These are phyloP conservation scores for Otatea glauca DNA, from an alignment of 176 grass and related monocot species.

Conservation along the genomic window DNA sequence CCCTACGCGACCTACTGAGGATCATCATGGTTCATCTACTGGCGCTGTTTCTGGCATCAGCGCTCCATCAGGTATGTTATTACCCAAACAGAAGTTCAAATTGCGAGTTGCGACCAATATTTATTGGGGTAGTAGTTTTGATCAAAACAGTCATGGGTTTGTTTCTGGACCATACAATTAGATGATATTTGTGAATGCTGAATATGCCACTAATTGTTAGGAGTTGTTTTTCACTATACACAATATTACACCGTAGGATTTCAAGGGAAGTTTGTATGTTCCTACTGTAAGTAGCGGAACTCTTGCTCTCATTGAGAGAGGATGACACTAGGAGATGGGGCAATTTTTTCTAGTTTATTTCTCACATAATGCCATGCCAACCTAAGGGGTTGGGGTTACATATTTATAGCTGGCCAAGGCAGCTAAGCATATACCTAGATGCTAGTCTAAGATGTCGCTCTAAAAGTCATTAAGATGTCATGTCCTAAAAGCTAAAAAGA, in stretches of 20 bases:
- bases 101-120: neutral
- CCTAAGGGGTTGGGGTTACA: no score
- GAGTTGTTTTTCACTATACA: neutral
- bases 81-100: slow-evolving; percentile 1
- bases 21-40: slow-evolving; percentile 43
- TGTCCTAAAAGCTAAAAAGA: no score
- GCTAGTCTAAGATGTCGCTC: no score
- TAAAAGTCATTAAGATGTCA: no score
- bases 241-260: neutral
- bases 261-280: neutral
- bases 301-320: no score
- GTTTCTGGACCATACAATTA: neutral
- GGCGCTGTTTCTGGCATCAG: slow-evolving; percentile 34
- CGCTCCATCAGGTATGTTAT: slow-evolving; percentile 45
- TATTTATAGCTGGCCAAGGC: no score
- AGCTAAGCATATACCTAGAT: no score
- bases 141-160: neutral
- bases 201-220: neutral
- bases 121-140: slow-evolving; percentile 1
- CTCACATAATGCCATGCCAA: no score
- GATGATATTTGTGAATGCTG: neutral
- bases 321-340: no score
- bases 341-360: no score
- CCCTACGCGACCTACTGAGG: slow-evolving; percentile 15
- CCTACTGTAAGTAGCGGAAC: no score